Evolutionary conservation across 257 asterid species (phyloP).

Genomic region (Plectranthus barbatus): DNA sequence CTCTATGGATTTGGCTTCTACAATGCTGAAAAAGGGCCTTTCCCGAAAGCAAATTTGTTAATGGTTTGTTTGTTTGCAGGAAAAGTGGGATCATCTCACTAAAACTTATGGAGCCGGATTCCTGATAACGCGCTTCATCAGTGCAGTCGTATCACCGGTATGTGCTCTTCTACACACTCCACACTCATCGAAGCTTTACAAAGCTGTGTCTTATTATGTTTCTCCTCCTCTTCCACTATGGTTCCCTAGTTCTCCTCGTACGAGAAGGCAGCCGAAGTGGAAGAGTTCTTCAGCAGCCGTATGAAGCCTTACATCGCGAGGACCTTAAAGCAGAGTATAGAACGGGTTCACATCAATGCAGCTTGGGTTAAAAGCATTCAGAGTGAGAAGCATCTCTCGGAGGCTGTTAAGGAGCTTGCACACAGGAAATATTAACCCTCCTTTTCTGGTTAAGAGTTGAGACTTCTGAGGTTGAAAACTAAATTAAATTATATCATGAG

Average conservation of each 20-base stretch:
- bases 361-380: slow-evolving; percentile 75
- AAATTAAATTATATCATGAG: no score
- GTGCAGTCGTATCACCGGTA: slow-evolving; percentile 72
- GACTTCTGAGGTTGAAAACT: neutral
- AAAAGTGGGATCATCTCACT: slow-evolving; percentile 65
- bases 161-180: slow-evolving; percentile 19
- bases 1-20: no score
- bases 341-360: slow-evolving; percentile 64
- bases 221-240: neutral
- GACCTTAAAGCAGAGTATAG: slow-evolving; percentile 89
- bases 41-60: neutral
- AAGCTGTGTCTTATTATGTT: neutral
- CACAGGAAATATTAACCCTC: slow-evolving; percentile 39
- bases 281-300: slow-evolving; percentile 64
- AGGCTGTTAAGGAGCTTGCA: slow-evolving; percentile 59
- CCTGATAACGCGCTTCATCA: slow-evolving; percentile 63
- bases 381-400: slow-evolving; percentile 53
- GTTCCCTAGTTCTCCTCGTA: slow-evolving; percentile 50
- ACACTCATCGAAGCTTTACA: neutral
- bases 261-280: slow-evolving; percentile 71
- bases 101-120: slow-evolving; percentile 84
- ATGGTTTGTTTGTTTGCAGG: slow-evolving; percentile 29
- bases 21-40: no score
- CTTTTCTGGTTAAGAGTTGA: neutral
- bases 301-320: slow-evolving; percentile 74